Base-by-base conservation (phyloP, 805 yeast genomes). In the Starmerella vitae region DNA sequence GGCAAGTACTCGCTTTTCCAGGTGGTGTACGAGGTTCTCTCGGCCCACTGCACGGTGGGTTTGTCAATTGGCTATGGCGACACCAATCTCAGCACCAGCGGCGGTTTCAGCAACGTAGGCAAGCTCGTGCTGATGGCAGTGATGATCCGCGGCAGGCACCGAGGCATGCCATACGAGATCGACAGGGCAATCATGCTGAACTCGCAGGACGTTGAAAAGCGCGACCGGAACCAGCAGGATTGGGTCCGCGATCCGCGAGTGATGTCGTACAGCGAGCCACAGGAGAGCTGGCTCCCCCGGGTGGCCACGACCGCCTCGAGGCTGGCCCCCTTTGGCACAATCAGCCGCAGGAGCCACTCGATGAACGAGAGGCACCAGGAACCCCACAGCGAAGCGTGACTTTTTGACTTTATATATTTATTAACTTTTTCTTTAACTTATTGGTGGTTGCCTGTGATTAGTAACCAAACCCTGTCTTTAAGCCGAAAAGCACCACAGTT, bases 1-100 rank as follows among this genome's bases (percentile, higher is more conserved):
- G 42, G 39, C 20, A 41, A 45, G 20, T 48, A 48, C 39, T 5
- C 45, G 14, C 35, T 52, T 24, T 88, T 88, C 58, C 64, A 71
- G 4, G 65, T 82, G 3, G 61, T 91, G 52, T 91, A 88, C 60
- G 98, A 91, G 54, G 75, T 85, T 44, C 81, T 84, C 5, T 78
- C 93, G 48, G 97, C 97, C 0, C 93, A 91, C 60, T 96, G 97
- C 58, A 86, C 95, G 0, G 97, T 88, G 35, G 98, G 98, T 0
- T 60, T 91, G 44, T 81, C 94, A 4, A 59, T 85, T 39, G 98
- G 98, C 0, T 85, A 76, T 48, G 81, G 93, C 0, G 63, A 62
- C 33, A 63, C 71, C 3, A 64, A 70, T 44, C 66, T 84, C 6
- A 82, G 96, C 1, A 72, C 91, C 34, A 69, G 78, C 14, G 84